Evolutionary conservation across 495 filamentous ascomycete genomes (phyloP), one percentile per base, ranked within the genome.

Genomic region (Aspergillus baeticus): DNA sequence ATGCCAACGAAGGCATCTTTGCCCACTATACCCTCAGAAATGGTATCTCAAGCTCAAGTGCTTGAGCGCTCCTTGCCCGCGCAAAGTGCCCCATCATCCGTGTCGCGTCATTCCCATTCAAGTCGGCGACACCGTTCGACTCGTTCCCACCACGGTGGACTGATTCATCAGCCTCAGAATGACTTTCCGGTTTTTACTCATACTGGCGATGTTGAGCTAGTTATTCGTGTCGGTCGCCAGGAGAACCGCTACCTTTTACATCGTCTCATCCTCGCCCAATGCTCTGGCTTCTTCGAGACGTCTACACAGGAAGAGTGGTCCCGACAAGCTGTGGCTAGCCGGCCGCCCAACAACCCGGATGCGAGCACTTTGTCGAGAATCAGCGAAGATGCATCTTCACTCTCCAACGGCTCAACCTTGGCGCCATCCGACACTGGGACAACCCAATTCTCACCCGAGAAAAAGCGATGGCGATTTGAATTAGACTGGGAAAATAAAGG

Each of bases 151-250:
- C 84, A 88, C 69, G 91, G 91, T 36, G 88, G 88, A 60, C 76
- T 78, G 42, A 78, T 83, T 11, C 87, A 87, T 68, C 73, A 83
- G 36, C 82, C 87, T 42, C 87, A 89, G 67, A 96, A 96, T 67
- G 91, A 96, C 59, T 97, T 96, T 66, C 92, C 92, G 26, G 77
- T 93, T 58, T 97, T 97, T 72, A 87, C 85, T 37, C 87, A 95
- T 57, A 91, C 86, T 21, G 92, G 92, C 65, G 91, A 96, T 69
- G 90, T 95, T 61, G 92, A 96, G 75, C 90, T 96, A 57, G 64
- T 93, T 36, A 85, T 96, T 56, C 78, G 80, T 55, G 84, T 80
- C 18, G 85, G 83, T 46, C 79, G 84, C 35, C 85, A 87, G 58
- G 89, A 92, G 70, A 86, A 85, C 66, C 82, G 89, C 21, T 96